These are phyloP conservation scores for Plasmodium ovale DNA, from an alignment of 169 alveolate genomes.

Conservation along the genomic window DNA sequence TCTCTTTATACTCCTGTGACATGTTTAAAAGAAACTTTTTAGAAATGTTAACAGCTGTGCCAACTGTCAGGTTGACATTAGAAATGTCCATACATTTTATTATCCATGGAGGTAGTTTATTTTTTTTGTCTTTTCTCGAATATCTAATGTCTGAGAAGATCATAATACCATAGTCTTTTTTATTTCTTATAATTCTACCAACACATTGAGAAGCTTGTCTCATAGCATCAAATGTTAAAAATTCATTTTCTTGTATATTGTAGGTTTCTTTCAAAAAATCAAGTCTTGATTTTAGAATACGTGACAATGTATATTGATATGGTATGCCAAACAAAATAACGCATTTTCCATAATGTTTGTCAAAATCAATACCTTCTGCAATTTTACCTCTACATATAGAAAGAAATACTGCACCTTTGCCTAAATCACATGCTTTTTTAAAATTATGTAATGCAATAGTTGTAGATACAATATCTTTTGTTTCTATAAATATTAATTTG, in stretches of 20 bases:
- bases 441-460: slow-evolving; percentile 93
- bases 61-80: slow-evolving; percentile 86
- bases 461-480: slow-evolving; percentile 97
- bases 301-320: slow-evolving; percentile 94
- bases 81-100: slow-evolving; percentile 87
- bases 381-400: slow-evolving; percentile 98
- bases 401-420: slow-evolving; percentile 98
- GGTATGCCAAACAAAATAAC: slow-evolving; percentile 98
- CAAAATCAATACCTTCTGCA: slow-evolving; percentile 99
- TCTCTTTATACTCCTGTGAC: slow-evolving; percentile 84
- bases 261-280: slow-evolving; percentile 88
- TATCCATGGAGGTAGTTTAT: slow-evolving; percentile 93
- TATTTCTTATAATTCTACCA: slow-evolving; percentile 96
- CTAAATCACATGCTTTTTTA: slow-evolving; percentile 97
- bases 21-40: slow-evolving; percentile 81
- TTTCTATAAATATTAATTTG: slow-evolving; percentile 96
- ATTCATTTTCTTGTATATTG: slow-evolving; percentile 95
- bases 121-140: slow-evolving; percentile 88
- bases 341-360: slow-evolving; percentile 98
- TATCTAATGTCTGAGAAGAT: slow-evolving; percentile 92
- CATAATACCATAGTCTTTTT: slow-evolving; percentile 95
- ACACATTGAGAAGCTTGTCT: slow-evolving; percentile 98
- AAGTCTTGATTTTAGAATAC: slow-evolving; percentile 93
- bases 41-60: slow-evolving; percentile 88
- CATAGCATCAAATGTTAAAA: slow-evolving; percentile 98